A percentile compares a stretch with the other conserved stretches of the same genome.
Evolutionary conservation across 2,329 filamentous ascomycete species (phyloP).

Genomic region (Cytospora piceae): DNA sequence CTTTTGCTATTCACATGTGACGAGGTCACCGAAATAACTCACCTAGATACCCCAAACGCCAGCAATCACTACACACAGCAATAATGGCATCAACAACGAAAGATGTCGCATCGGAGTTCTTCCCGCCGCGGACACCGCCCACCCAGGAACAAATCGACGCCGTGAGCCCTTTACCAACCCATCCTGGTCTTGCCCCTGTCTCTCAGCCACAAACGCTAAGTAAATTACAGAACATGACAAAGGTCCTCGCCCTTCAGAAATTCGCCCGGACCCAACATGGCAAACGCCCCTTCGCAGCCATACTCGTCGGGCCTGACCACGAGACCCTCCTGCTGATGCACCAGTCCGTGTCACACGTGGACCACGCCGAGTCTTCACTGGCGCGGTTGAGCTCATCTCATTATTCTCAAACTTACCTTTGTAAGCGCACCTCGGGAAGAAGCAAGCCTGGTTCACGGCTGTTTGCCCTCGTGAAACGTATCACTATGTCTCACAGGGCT

Average conservation of each 20-base stretch:
- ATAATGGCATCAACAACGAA: not conserved
- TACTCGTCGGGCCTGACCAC: slow-evolving; percentile 54
- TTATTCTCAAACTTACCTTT: slow-evolving; percentile 52
- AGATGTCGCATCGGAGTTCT: slow-evolving; percentile 18
- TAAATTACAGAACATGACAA: slow-evolving; percentile 24
- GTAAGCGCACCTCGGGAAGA: slow-evolving; percentile 31
- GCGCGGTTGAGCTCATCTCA: slow-evolving; percentile 53
- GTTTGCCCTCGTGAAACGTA: not conserved
- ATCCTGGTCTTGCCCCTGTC: no score
- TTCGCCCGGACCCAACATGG: slow-evolving; percentile 21
- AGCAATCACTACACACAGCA: not conserved
- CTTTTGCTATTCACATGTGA: not conserved
- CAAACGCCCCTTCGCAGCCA: slow-evolving; percentile 40
- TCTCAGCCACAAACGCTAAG: no score
- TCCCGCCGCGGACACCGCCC: slow-evolving; percentile 22
- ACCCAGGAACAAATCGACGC: slow-evolving; percentile 23
- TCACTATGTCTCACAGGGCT: not conserved
- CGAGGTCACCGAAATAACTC: not conserved
- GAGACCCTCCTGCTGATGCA: slow-evolving; percentile 51
- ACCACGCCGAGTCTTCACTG: slow-evolving; percentile 55
- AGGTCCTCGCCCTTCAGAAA: slow-evolving; percentile 20
- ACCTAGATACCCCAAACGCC: not conserved
- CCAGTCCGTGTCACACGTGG: slow-evolving; percentile 55
- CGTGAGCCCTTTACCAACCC: not conserved
- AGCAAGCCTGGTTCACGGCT: not conserved